Percentiles rank a stretch among this genome's conserved stretches.
Evolutionary conservation across 2,329 filamentous ascomycete genomes (phyloP).

Genomic region (Cladosporium sphaerospermum): DNA sequence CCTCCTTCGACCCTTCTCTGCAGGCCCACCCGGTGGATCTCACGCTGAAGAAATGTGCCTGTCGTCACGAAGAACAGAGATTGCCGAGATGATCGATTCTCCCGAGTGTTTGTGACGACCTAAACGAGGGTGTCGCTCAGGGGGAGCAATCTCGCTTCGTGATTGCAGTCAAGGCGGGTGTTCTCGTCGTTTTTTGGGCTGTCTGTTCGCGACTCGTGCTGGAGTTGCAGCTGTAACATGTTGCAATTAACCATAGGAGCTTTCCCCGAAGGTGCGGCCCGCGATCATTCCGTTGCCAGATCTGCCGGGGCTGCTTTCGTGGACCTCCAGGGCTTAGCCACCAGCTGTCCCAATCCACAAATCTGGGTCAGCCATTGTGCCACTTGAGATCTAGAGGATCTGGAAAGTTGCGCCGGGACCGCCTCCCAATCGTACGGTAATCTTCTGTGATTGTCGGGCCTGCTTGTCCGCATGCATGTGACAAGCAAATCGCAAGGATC

Average conservation of each 20-base stretch:
- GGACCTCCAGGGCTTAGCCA: background rate
- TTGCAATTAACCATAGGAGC: background rate
- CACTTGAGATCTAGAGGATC: conserved; percentile 7
- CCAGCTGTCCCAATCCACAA: conserved; percentile 8
- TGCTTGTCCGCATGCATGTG: background rate
- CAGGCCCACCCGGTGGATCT: conserved; percentile 5
- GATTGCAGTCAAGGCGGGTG: too few relatives aligned
- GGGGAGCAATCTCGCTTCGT: too few relatives aligned
- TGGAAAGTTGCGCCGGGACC: background rate
- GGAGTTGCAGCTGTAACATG: too few relatives aligned
- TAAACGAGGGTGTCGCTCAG: too few relatives aligned
- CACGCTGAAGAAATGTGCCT: background rate
- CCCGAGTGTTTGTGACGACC: too few relatives aligned
- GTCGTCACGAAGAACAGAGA: too few relatives aligned
- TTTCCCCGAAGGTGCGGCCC: conserved; percentile 7
- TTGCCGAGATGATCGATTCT: too few relatives aligned
- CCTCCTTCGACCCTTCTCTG: background rate
- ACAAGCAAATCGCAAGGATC: background rate
- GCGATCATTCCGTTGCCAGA: background rate
- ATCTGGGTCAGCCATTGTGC: conserved; percentile 10
- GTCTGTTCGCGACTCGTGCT: too few relatives aligned
- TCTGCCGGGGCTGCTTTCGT: background rate
- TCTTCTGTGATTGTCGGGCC: conserved; percentile 1
- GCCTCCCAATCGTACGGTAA: background rate
- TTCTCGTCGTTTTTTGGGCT: too few relatives aligned